These are phyloP conservation scores for Mytilinidion resinicola DNA, from an alignment of 495 filamentous ascomycete genomes.

Conservation along the genomic window DNA sequence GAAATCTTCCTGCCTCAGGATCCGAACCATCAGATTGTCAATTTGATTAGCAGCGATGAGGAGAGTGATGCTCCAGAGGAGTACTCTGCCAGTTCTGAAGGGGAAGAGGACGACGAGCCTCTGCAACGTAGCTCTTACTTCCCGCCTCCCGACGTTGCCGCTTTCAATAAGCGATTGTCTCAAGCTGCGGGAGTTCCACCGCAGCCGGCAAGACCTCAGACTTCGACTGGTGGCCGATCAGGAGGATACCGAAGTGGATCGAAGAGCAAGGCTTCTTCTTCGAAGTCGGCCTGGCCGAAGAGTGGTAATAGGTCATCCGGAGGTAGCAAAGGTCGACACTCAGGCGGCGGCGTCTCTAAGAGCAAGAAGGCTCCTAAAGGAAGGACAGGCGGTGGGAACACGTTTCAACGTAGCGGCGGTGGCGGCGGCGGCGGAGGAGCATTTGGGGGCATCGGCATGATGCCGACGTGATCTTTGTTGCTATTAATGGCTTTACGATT, in stretches of 20 bases:
- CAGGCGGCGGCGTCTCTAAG: constrained; percentile 15
- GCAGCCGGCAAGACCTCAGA: background rate
- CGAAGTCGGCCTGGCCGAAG: background rate
- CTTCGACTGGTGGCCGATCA: background rate
- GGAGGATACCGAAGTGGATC: constrained; percentile 1
- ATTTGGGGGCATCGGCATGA: background rate
- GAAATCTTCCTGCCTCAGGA: constrained; percentile 42
- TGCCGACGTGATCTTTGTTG: background rate
- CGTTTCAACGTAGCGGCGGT: background rate
- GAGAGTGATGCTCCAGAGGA: constrained; percentile 42
- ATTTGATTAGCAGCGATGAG: constrained; percentile 62
- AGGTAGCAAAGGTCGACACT: constrained; percentile 1
- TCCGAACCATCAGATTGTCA: constrained; percentile 57
- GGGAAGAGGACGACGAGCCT: background rate
- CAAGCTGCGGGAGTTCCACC: constrained; percentile 3
- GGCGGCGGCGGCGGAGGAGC: background rate
- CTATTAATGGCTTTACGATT: background rate
- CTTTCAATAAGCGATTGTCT: constrained; percentile 10
- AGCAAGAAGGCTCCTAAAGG: constrained; percentile 1
- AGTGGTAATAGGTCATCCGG: constrained; percentile 6
- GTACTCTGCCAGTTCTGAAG: constrained; percentile 14
- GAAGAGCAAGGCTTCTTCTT: background rate
- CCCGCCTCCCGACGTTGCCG: constrained; percentile 11
- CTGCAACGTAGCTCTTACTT: constrained; percentile 8
- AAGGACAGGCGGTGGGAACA: constrained; percentile 9